Evolutionary conservation across 2,329 filamentous ascomycete species (phyloP), one percentile per base, ranked within the genome.

Genomic region (Cladophialophora immunda): DNA sequence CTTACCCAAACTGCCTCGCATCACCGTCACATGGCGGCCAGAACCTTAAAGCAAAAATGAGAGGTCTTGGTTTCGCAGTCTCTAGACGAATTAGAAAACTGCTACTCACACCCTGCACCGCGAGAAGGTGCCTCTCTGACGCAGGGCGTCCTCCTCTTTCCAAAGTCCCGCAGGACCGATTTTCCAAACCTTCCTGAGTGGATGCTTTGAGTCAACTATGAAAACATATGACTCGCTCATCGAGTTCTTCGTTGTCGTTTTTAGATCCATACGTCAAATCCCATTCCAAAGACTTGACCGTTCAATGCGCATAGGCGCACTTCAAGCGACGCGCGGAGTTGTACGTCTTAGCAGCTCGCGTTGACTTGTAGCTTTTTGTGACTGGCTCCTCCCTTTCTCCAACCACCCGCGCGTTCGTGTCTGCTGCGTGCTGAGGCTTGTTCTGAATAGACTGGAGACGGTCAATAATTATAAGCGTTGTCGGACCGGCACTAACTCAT

Each of bases 121-220:
- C 58, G 58, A 27, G 47, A 61, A 61, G 45, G 58, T 61, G 58
- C 58, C 58, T 54, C 58, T 38, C 58, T 25, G 38, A 53, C 29
- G 58, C 58, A 36, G 47, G 45, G 58, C 58, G 25, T 54, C 58
- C 58, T 61, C 58, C 58, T 61, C 58, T 61, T 61, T 61, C 58
- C 47, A 36, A 61, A 47, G 32, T 54, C 58, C 47, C 47, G 17
- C 50, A 22, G n/a, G 45, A 54, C 32, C 58, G 58, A 53, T 36
- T 17, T 19, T 27, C 32, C 13, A 53, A 11, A 19, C 58, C 58
- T 41, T 19, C 19, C 9, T 3, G 9, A 11, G 19, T 25, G 7
- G 19, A 25, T 25, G 19, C 25, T 45, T 17, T 6, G 19, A 25
- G 5, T 13, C 45, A 2, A 50, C 22, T 4, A 13, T 25, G 7